Evolutionary conservation across 345 rosid genomes (phyloP), one percentile per base, ranked within the genome.

Genomic region (Sapria himalayana): DNA sequence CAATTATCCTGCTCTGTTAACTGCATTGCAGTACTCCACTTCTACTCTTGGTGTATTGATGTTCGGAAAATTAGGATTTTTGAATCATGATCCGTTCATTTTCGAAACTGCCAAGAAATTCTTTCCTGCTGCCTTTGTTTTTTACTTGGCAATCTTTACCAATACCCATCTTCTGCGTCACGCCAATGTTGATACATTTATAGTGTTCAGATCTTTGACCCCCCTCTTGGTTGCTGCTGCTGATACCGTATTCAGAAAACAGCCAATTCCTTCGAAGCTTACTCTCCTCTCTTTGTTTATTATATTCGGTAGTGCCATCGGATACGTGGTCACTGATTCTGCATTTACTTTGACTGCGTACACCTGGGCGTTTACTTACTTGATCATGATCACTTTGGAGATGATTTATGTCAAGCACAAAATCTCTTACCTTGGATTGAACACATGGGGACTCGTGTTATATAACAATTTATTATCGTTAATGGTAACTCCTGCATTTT

Each of bases 371-470:
- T 43, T 89, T 5, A 93, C 98, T 7, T 89, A 89, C 61, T 51
- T 89, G 45, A 73, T 79, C 21, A 82, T 93, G 1, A 89, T 89
- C 35, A 79, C 91, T 1, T 72, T 93, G 3, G 98, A 89, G 62
- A 89, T 89, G 98, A 94, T 89, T 50, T 89, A 82, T 37, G 82
- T 89, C 50, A 89, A 89, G 53, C 98, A 89, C 59, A 89, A 82
- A 71, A 95, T 89, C 6, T 79, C 91, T 10, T 74, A 63, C 69
- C 74, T 89, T 19, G 95, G 91, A 39, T 64, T 89, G 73, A 89
- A 79, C 65, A 82, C 91, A 16, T 89, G 98, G 98, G 98, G 98
- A 20, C 81, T 70, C 47, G 98, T 89, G 33, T 22, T 79, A 11
- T 89, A 89, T 56, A 89, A 89, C 57, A 82, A 89, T 50, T 63